Evolutionary conservation across 2,329 filamentous ascomycete genomes (phyloP), one percentile per base, ranked within the genome.

Genomic region (Fusarium buxicola): DNA sequence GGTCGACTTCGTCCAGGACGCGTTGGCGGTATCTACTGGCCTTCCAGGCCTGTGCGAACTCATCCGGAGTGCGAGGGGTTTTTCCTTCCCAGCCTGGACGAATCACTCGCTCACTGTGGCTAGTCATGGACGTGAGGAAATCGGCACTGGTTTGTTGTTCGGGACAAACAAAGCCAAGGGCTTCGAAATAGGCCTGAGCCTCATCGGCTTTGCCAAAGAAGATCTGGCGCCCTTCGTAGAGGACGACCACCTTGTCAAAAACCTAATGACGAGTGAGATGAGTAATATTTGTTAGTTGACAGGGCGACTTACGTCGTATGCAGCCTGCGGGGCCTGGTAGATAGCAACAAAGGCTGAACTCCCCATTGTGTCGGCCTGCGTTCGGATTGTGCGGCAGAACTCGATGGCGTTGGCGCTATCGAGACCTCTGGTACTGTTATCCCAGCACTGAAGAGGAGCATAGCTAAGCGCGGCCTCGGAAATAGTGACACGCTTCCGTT

Each of bases 221-320:
- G 52, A 89, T 86, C 67, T 89, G 87, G 49, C 84, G 83, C 5
- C 89, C 89, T 63, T 89, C 84, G 69, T 90, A 88, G 2, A 91
- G 81, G 1, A 91, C 78, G 3, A 89, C 76, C 0, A 86, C 88
- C 72, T 91, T 91, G 74, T 91, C 88, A 63, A 91, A 90, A 1
- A 51, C 25, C 36, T 39, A 6, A 6, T 6, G 5, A 36, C 2
- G 21, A 21, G 6, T 21, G 21, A 8, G 8, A 36, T 39, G 11
- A 39, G 36, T n/a, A 15, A 4, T 9, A 13, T 25, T 13, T 21
- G 4, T 21, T 21, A 21, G 21, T 24, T 39, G 12, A 25, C 18
- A 39, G 36, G 36, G 36, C 16, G 11, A 27, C 36, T 39, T 12
- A 86, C 72, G 54, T 71, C 65, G 34, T 70, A 70, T 13, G 70